These are phyloP conservation scores for Phytopythium montanum DNA, from an alignment of 352 stramenopile species.

Conservation along the genomic window DNA sequence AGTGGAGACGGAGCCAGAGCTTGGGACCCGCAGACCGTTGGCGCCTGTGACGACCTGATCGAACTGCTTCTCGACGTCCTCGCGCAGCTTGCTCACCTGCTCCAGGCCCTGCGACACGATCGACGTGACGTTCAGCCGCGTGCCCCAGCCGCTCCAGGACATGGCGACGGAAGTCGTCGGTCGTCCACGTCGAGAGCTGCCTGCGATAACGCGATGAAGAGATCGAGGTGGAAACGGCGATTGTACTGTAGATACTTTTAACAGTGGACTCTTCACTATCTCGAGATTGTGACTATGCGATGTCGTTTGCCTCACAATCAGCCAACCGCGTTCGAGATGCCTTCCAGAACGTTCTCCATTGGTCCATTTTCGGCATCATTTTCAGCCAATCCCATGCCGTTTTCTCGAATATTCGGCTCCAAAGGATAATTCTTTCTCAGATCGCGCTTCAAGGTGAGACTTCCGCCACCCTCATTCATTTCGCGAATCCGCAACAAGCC, in stretches of 20 bases:
- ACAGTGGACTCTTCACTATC: background rate
- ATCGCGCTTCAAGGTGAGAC: background rate
- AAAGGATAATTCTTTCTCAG: constrained; percentile 2
- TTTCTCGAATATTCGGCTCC: constrained; percentile 1
- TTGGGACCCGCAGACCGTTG: constrained; percentile 3
- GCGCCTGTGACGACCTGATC: constrained; percentile 65
- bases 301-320: background rate
- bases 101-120: constrained; percentile 84
- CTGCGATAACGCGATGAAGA: background rate
- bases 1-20: background rate
- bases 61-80: constrained; percentile 88
- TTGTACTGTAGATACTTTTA: background rate
- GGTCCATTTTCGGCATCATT: constrained; percentile 5
- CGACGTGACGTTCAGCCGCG: constrained; percentile 74
- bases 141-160: constrained; percentile 58
- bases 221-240: background rate
- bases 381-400: constrained; percentile 6
- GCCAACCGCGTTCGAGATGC: background rate
- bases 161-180: too few species aligned
- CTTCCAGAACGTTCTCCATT: constrained; percentile 6
- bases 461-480: background rate
- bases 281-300: background rate
- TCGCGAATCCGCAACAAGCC: background rate
- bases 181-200: background rate
- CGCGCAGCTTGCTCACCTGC: constrained; percentile 76